Conservation (phyloP, 352 stramenopile species). For the Phytophthora pini region DNA sequence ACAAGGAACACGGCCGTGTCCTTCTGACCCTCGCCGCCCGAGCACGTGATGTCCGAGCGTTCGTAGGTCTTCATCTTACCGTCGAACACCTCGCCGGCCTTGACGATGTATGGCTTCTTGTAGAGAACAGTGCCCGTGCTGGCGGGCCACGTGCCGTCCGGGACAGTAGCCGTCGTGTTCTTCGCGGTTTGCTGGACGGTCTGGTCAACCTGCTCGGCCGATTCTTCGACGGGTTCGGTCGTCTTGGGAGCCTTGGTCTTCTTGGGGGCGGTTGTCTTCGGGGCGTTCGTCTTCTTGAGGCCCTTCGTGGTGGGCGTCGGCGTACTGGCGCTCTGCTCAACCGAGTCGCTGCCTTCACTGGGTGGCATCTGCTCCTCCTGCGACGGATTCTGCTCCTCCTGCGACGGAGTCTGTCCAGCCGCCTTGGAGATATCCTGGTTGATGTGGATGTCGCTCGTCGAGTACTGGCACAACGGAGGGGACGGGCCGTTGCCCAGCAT, state of each 20-base stretch:
- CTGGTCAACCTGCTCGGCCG: neutral
- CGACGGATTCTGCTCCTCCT: too few relatives aligned
- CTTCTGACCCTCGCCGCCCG: neutral
- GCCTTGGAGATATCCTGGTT: constrained; percentile 22
- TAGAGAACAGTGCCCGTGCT: neutral
- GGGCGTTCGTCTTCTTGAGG: constrained; percentile 1
- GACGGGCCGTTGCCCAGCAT: neutral
- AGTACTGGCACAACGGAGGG: constrained; percentile 22
- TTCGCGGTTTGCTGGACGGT: constrained; percentile 3
- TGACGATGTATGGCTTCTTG: neutral
- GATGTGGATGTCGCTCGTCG: constrained; percentile 28
- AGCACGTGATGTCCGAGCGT: constrained; percentile 1
- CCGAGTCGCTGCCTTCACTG: neutral
- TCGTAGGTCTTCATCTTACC: neutral
- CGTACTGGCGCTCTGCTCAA: neutral
- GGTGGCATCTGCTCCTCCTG: neutral
- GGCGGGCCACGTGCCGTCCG: neutral
- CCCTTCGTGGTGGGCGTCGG: neutral
- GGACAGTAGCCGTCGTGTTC: constrained; percentile 6
- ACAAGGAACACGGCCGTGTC: neutral
- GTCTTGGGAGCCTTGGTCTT: neutral
- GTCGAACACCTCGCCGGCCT: neutral
- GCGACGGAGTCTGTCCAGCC: too few relatives aligned
- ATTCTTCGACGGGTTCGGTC: constrained; percentile 1
- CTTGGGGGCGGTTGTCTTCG: constrained; percentile 8